Percentiles rank a stretch among this genome's conserved stretches.
phyloP scores from a whole-genome alignment of 1,139 yeast species.

The Entelexis sorbosivorans region DNA sequence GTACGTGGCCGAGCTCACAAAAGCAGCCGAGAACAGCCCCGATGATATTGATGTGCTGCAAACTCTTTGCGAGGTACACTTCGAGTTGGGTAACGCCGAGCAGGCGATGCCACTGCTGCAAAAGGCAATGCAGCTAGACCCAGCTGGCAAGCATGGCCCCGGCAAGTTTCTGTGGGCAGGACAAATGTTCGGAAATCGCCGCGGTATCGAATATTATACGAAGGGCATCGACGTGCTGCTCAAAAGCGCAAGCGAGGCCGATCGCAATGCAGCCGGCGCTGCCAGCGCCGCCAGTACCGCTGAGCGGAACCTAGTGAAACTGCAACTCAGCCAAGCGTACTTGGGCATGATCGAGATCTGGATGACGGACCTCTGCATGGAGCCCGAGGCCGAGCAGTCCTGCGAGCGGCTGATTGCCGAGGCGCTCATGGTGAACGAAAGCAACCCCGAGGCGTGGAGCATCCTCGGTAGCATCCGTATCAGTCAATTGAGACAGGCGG shows the following conservation, averaged over 20 bases:
- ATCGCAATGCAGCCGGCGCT: constrained; percentile 27
- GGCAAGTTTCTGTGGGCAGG: constrained; percentile 87
- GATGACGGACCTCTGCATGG: constrained; percentile 99
- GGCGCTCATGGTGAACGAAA: constrained; percentile 45
- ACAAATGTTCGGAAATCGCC: constrained; percentile 74
- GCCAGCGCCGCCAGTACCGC: constrained; percentile 29
- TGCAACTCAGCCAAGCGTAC: constrained; percentile 58
- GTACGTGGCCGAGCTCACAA: constrained; percentile 20
- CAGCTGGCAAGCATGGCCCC: constrained; percentile 49
- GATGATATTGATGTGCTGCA: constrained; percentile 36
- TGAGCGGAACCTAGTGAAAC: not conserved
- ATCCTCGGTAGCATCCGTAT: constrained; percentile 78
- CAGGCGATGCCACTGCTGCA: constrained; percentile 56
- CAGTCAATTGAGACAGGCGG: constrained; percentile 67
- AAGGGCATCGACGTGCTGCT: constrained; percentile 3
- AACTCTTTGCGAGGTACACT: constrained; percentile 57
- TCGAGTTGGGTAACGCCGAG: constrained; percentile 71
- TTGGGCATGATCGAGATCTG: constrained; percentile 87
- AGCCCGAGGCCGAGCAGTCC: constrained; percentile 67
- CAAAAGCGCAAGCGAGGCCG: not conserved
- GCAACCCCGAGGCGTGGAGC: constrained; percentile 71
- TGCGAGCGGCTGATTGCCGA: constrained; percentile 64
- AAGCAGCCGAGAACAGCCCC: constrained; percentile 22
- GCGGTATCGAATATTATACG: constrained; percentile 52
- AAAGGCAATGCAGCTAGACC: constrained; percentile 60